Evolutionary conservation across 2,329 filamentous ascomycete species (phyloP).

Genomic region (Shiraia sp.): DNA sequence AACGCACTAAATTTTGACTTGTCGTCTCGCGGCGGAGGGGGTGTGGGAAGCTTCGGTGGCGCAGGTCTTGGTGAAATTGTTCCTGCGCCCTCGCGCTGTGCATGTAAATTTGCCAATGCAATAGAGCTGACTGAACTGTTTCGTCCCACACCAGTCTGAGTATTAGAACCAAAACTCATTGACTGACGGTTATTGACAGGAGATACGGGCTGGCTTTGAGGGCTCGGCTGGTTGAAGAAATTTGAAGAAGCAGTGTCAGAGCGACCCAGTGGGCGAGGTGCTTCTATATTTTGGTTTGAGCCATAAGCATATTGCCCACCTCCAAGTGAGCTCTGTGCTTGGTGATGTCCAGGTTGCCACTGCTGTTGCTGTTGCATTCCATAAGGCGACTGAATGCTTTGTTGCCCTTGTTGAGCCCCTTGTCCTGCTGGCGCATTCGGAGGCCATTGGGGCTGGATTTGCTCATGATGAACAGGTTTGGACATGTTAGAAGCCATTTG

Average conservation of each 20-base stretch:
- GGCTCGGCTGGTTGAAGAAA: conserved; percentile 31
- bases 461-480: conserved; percentile 7
- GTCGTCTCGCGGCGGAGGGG: conserved; percentile 31
- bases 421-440: conserved; percentile 11
- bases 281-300: conserved; percentile 27
- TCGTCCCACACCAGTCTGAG: conserved; percentile 21
- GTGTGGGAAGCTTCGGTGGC: conserved; percentile 20
- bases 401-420: conserved; percentile 15
- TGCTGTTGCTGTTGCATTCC: conserved; percentile 17
- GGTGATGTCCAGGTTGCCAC: conserved; percentile 31
- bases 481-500: conserved; percentile 3
- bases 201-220: conserved; percentile 39
- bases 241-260: conserved; percentile 27
- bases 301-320: conserved; percentile 21
- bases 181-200: conserved; percentile 34
- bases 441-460: not conserved
- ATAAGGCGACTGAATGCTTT: conserved; percentile 11
- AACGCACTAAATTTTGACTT: conserved; percentile 38
- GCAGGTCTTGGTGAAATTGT: conserved; percentile 31
- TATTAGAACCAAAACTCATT: conserved; percentile 25
- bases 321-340: conserved; percentile 19
- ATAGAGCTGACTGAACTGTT: conserved; percentile 39
- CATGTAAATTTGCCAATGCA: conserved; percentile 32
- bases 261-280: conserved; percentile 30
- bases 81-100: conserved; percentile 26